A percentile compares a stretch with the other conserved stretches of the same genome.
Evolutionary conservation across 768 basidiomycete species (phyloP).

Genomic region (Leccinum barrowsii): DNA sequence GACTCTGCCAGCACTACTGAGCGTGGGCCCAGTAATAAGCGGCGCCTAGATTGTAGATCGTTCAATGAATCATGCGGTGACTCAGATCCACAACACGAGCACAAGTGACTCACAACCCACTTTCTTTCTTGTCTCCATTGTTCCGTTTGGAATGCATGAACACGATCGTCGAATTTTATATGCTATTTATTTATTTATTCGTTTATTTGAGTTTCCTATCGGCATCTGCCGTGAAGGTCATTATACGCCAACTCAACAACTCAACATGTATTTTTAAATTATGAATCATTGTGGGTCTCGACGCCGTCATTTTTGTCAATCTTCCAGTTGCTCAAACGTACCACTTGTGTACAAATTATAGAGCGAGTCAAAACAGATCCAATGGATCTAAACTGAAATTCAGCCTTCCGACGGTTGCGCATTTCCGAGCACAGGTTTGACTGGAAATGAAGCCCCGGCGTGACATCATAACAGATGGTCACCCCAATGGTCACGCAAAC

Average conservation of each 20-base stretch:
- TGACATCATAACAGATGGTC: slow-evolving; percentile 21
- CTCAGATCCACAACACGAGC: neutral
- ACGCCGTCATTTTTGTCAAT: neutral
- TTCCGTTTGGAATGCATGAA: neutral
- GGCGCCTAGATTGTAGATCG: slow-evolving; percentile 19
- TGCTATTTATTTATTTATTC: neutral
- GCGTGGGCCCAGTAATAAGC: neutral
- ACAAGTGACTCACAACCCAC: neutral
- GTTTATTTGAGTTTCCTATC: slow-evolving; percentile 1
- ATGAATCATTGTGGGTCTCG: neutral
- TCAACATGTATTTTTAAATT: neutral
- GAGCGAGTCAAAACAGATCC: slow-evolving; percentile 11
- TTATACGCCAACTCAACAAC: neutral
- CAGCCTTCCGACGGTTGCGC: slow-evolving; percentile 12
- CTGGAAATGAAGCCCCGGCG: slow-evolving; percentile 22
- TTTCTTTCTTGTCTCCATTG: neutral
- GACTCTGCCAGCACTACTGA: neutral
- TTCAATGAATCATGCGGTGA: slow-evolving; percentile 1
- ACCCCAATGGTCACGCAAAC: slow-evolving; percentile 23
- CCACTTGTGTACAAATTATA: neutral
- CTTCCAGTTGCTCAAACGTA: neutral
- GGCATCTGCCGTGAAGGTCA: slow-evolving; percentile 4
- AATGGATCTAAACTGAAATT: neutral
- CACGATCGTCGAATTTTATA: neutral
- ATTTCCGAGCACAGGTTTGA: slow-evolving; percentile 31